phyloP scores from a whole-genome alignment of 163 green algal genomes.

The Chlamydomonas reinhardtii region DNA sequence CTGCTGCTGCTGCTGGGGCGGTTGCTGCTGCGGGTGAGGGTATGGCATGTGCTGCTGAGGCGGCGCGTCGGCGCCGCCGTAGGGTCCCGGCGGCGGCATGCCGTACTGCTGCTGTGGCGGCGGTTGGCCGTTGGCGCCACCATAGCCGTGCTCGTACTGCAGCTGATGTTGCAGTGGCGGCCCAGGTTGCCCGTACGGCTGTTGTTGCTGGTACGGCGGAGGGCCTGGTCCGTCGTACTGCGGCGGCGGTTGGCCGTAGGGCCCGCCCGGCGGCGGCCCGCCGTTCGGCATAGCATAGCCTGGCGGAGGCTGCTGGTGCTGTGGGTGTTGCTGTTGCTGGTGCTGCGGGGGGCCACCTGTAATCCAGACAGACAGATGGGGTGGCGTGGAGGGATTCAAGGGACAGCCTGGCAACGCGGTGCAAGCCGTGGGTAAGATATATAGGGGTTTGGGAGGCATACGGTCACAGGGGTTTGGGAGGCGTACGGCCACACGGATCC shows the following conservation, averaged over 20 bases:
- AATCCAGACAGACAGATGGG: background rate
- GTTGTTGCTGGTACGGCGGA: background rate
- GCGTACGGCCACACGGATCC: too few species aligned
- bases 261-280: background rate
- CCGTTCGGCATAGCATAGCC: background rate
- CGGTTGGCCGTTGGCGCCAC: too few species aligned
- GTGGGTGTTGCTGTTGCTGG: background rate
- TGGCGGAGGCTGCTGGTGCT: background rate
- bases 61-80: too few species aligned
- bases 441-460: too few species aligned
- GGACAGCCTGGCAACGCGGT: too few species aligned
- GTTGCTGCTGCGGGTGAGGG: background rate
- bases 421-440: too few species aligned
- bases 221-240: background rate
- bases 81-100: too few species aligned
- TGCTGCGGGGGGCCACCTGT: background rate
- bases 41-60: background rate
- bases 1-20: background rate
- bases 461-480: too few species aligned
- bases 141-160: too few species aligned
- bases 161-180: too few species aligned
- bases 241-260: background rate
- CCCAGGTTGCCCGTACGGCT: background rate
- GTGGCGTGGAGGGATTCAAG: too few species aligned
- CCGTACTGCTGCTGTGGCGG: too few species aligned